Evolutionary conservation across 148 eudicot genomes (phyloP).

Genomic region (Persicaria maculosa): DNA sequence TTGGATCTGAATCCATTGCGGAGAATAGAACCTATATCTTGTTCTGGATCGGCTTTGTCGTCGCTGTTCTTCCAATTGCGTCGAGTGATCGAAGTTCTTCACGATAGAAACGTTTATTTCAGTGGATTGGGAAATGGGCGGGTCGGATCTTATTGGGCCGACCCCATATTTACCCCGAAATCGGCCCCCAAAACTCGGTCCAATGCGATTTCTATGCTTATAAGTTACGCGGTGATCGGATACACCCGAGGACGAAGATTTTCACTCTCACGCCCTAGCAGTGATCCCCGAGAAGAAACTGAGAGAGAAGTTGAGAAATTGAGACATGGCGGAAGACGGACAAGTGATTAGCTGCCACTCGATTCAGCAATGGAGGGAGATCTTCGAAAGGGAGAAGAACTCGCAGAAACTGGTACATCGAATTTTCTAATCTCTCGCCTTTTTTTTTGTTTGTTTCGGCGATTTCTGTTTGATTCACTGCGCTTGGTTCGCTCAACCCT

Average conservation of each 20-base stretch:
- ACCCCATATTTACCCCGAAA: background rate
- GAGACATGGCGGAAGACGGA: constrained; percentile 34
- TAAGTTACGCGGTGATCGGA: no score
- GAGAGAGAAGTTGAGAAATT: constrained; percentile 1
- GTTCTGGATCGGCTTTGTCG: background rate
- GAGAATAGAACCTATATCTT: background rate
- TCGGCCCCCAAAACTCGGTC: no score
- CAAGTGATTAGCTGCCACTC: constrained; percentile 37
- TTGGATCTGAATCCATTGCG: background rate
- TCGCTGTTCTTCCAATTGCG: background rate
- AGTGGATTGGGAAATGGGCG: background rate
- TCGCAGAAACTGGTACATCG: constrained; percentile 36
- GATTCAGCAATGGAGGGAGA: constrained; percentile 35
- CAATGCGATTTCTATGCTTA: no score
- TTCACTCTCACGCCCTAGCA: background rate
- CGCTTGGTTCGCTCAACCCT: no score
- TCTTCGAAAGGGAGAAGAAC: constrained; percentile 19
- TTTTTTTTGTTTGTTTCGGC: background rate
- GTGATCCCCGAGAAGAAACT: background rate
- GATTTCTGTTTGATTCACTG: background rate
- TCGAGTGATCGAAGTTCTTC: background rate
- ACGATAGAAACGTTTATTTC: background rate
- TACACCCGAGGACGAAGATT: background rate
- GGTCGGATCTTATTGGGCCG: background rate
- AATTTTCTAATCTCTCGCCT: background rate